Conservation (phyloP, 2,329 filamentous ascomycete species). For the Xylaria sp. region DNA sequence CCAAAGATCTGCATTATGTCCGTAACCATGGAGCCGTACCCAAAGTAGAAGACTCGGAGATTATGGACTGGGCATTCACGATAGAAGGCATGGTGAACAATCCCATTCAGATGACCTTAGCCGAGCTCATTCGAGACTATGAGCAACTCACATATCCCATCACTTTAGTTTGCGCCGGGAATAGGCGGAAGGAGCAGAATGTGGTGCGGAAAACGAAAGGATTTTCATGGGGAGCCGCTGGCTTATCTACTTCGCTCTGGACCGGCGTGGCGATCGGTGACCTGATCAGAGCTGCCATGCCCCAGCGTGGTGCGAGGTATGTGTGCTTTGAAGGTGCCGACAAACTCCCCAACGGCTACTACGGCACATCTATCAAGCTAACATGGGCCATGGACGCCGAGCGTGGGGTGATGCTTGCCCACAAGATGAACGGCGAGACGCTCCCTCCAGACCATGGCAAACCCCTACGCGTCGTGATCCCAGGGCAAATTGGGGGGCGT, state of each 20-base stretch:
- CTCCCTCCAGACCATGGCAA: slow-evolving; percentile 87
- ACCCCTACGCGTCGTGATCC: slow-evolving; percentile 83
- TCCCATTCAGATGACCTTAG: slow-evolving; percentile 77
- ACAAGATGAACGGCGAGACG: slow-evolving; percentile 89
- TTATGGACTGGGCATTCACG: slow-evolving; percentile 82
- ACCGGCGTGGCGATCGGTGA: slow-evolving; percentile 83
- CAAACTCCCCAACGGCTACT: slow-evolving; percentile 86
- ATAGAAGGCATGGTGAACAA: slow-evolving; percentile 86
- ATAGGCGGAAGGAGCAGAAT: slow-evolving; percentile 93
- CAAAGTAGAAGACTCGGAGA: slow-evolving; percentile 75
- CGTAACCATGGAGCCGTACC: slow-evolving; percentile 90
- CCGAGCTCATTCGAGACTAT: slow-evolving; percentile 77
- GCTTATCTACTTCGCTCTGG: slow-evolving; percentile 87
- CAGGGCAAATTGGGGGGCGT: slow-evolving; percentile 89
- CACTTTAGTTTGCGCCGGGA: slow-evolving; percentile 91
- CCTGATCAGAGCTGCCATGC: slow-evolving; percentile 74
- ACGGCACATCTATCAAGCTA: slow-evolving; percentile 87
- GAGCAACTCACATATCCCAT: slow-evolving; percentile 87
- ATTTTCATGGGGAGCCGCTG: slow-evolving; percentile 92
- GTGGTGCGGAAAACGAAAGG: slow-evolving; percentile 90
- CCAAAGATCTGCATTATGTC: slow-evolving; percentile 89
- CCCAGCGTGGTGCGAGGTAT: slow-evolving; percentile 77
- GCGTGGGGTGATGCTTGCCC: slow-evolving; percentile 84
- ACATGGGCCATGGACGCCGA: slow-evolving; percentile 89
- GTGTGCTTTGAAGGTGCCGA: slow-evolving; percentile 94